Evolutionary conservation across 169 alveolate species (phyloP), one percentile per base, ranked within the genome.

Genomic region (Plasmodium relictum): DNA sequence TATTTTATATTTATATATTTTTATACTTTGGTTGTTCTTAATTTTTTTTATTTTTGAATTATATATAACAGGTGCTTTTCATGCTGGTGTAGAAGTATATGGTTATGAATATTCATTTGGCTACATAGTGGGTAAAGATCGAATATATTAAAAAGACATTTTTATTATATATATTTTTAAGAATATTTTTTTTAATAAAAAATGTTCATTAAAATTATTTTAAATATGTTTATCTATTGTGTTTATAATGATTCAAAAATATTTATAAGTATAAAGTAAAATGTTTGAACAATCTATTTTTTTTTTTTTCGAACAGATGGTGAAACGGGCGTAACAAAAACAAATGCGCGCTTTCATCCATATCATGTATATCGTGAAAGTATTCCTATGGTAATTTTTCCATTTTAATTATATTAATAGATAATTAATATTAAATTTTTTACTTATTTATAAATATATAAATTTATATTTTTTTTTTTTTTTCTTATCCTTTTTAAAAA

Each of bases 51-150:
- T 54, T 26, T 56, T 56, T 52, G 18, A 62, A 62, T n/a, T 6
- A 62, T 62, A 0, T 62, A 62, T 39, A 2, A 24, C 24, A 83
- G 91, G 91, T 26, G 96, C 95, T 24, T 93, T 92, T 65, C 96
- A 93, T 56, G 96, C 96, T 2, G 96, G 96, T 0, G 95, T 93
- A 41, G 96, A 93, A 50, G 91, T 93, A 6, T 93, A 93, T 31
- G 96, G 96, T 1, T 54, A 68, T 41, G 96, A 93, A 42, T 93
- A 93, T 65, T 89, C 92, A 22, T 93, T 74, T 72, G 96, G 96
- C 14, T 93, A 92, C 39, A 85, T 92, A 16, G 59, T 37, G 10
- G 80, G 83, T 66, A 31, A 66, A 39, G 3, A 37, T 22, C 10
- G 10, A 72, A 22, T 9, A 62, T 22, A 10, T 22, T 12, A 61